Base-by-base conservation (phyloP, 2,329 filamentous ascomycete genomes). In the Fusarium piperis region DNA sequence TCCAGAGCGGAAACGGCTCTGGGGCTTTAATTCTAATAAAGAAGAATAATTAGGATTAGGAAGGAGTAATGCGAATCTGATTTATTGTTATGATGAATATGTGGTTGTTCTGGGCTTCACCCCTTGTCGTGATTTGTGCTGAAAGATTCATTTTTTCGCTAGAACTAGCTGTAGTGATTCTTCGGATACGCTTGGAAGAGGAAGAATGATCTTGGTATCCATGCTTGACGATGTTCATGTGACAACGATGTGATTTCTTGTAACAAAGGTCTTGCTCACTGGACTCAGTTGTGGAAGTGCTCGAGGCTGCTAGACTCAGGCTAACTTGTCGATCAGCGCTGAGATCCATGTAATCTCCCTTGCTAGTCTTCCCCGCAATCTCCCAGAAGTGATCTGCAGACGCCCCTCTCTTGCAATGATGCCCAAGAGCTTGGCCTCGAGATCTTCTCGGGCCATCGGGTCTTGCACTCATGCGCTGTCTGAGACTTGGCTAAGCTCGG, bases 1-100 rank as follows among this genome's bases (percentile, higher is more conserved):
- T 3, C 59, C 68, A 3, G 75, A 77, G 30, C 63, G 72, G 10
- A 72, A 77, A 53, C 58, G 75, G 13, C 35, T 77, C 33, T 77
- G 75, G 75, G 67, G 67, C 2, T 74, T 73, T 51, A 48, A 72
- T 52, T 67, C 69, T 36, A 46, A 39, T n/a, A 28, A 59, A 26
- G 36, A 33, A 35, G 15, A 23, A 46, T 20, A 33, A 39, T 30
- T 35, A 48, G 20, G 30, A 46, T 46, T 46, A 35, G 44, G 30
- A 32, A 35, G 44, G 30, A 32, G 26, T 46, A 58, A 58, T 58
- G 38, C 23, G 30, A 35, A 44, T 33, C 23, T 33, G 13, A 32
- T 30, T 46, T 46, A 44, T 59, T 57, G 35, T 57, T 28, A 18
- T 39, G 44, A 48, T n/a, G 23, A 46, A 46, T 46, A 15, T 46